phyloP scores from a whole-genome alignment of 345 rosid genomes.

The Stellera chamaejasme region DNA sequence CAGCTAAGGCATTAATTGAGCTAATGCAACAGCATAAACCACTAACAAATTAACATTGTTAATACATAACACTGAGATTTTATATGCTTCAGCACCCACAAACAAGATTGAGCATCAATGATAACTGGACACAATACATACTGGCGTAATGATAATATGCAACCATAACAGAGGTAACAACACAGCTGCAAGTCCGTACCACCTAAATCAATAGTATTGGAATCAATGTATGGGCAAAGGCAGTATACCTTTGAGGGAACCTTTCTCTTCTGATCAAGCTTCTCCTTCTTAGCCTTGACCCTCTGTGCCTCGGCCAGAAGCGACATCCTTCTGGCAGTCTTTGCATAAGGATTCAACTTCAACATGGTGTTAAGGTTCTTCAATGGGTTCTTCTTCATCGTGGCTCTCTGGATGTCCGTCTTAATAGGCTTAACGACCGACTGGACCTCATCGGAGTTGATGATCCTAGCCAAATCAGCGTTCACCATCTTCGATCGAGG shows the following conservation, averaged over 20 bases:
- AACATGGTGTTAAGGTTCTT: constrained; percentile 82
- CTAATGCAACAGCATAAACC: no score
- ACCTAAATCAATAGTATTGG: no score
- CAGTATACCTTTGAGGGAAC: constrained; percentile 53
- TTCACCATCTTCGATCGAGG: constrained; percentile 96
- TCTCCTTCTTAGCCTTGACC: constrained; percentile 94
- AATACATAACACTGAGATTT: no score
- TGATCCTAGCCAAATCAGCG: constrained; percentile 85
- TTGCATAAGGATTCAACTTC: constrained; percentile 87
- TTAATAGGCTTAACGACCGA: constrained; percentile 82
- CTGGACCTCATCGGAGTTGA: constrained; percentile 93
- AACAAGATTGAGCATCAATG: no score
- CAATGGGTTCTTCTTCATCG: constrained; percentile 87
- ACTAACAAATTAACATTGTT: no score
- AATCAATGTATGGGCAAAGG: neutral
- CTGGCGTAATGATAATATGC: no score
- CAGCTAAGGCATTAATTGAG: no score
- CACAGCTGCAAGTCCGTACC: no score
- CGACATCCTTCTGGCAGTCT: constrained; percentile 94
- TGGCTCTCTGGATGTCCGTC: constrained; percentile 60
- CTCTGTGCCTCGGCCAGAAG: constrained; percentile 89
- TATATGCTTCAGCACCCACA: no score
- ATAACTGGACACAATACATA: no score
- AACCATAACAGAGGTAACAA: no score
- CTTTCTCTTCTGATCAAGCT: constrained; percentile 83